Conservation (phyloP, 441 rosid species). For the Rhodomyrtus psidioides region DNA sequence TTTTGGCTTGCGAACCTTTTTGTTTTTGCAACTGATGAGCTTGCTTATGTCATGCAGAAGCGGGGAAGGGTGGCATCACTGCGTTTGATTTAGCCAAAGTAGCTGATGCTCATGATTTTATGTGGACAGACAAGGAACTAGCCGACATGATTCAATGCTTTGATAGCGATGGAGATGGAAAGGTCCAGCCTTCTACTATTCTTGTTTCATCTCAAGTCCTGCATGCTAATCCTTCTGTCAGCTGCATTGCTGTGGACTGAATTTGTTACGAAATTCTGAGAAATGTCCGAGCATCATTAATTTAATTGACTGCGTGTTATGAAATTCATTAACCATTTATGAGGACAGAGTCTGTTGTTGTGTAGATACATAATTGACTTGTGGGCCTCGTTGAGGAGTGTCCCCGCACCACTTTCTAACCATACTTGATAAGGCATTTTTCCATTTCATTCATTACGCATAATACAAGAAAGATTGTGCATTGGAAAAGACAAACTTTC, state of each 20-base stretch:
- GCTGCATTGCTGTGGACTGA: neutral
- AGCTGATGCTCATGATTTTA: constrained; percentile 61
- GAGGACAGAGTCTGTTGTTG: neutral
- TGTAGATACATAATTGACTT: neutral
- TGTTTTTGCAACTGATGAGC: neutral
- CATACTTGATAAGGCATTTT: neutral
- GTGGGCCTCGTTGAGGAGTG: neutral
- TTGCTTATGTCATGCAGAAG: constrained; percentile 31
- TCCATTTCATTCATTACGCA: neutral
- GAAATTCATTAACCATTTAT: neutral
- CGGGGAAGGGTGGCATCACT: constrained; percentile 52
- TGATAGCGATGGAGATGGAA: constrained; percentile 55
- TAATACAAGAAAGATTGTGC: neutral
- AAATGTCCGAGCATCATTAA: neutral
- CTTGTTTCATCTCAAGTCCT: neutral
- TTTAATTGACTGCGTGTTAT: neutral
- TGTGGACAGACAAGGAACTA: constrained; percentile 23
- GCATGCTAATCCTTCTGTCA: neutral
- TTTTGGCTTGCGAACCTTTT: neutral
- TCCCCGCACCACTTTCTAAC: neutral
- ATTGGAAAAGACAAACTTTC: neutral
- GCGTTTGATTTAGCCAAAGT: constrained; percentile 44
- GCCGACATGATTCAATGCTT: constrained; percentile 59
- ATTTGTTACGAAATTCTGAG: neutral
- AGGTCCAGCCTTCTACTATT: constrained; percentile 28